phyloP scores from a whole-genome alignment of 768 basidiomycete genomes.

The Leccinum subgranulosum region DNA sequence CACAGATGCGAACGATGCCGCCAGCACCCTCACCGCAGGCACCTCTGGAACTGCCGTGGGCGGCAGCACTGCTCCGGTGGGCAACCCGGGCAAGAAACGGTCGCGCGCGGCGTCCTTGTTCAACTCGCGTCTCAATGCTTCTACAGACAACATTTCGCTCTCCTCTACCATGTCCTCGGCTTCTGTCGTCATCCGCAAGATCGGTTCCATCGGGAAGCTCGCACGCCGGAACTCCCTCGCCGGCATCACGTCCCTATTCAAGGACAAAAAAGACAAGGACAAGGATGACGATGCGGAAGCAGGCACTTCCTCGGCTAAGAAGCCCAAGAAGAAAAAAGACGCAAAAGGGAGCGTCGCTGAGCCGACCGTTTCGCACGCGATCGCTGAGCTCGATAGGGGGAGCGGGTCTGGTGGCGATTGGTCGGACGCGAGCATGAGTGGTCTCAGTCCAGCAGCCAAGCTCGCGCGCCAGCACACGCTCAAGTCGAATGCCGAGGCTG shows the following conservation, averaged over 20 bases:
- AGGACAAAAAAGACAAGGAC: slow-evolving; percentile 65
- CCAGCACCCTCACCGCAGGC: slow-evolving; percentile 40
- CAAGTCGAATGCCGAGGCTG: slow-evolving; percentile 65
- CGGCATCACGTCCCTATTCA: slow-evolving; percentile 91
- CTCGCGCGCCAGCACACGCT: slow-evolving; percentile 90
- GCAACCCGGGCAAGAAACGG: slow-evolving; percentile 56
- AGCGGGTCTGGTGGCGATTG: slow-evolving; percentile 46
- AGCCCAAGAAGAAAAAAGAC: slow-evolving; percentile 49
- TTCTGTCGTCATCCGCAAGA: slow-evolving; percentile 94
- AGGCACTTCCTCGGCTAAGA: slow-evolving; percentile 38
- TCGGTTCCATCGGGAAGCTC: slow-evolving; percentile 86
- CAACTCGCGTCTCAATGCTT: slow-evolving; percentile 83
- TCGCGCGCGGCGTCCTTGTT: slow-evolving; percentile 74
- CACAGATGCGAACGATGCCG: slow-evolving; percentile 25
- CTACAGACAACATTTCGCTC: slow-evolving; percentile 93
- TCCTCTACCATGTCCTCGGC: slow-evolving; percentile 93
- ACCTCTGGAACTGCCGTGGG: slow-evolving; percentile 18
- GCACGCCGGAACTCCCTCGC: slow-evolving; percentile 86
- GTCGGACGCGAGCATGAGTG: slow-evolving; percentile 57
- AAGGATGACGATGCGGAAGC: slow-evolving; percentile 34
- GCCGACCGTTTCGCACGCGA: slow-evolving; percentile 75
- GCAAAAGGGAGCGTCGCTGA: slow-evolving; percentile 64
- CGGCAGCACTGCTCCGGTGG: slow-evolving; percentile 18
- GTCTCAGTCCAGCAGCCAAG: slow-evolving; percentile 86
- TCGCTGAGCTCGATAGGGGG: slow-evolving; percentile 77